Evolutionary conservation across 1,139 yeast species (phyloP).

Genomic region (Geotrichum carabidarum): DNA sequence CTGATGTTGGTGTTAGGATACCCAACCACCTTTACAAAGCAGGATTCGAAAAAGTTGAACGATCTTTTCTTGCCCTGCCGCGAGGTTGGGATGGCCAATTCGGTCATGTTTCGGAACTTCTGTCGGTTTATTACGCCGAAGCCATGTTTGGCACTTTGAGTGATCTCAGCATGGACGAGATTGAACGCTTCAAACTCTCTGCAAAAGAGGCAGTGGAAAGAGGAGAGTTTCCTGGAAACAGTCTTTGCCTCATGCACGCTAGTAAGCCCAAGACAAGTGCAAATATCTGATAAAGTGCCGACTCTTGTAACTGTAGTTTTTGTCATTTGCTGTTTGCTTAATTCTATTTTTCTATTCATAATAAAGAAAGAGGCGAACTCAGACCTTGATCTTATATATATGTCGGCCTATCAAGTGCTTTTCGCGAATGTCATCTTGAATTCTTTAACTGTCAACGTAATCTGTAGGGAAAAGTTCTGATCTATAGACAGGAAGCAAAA

Average conservation of each 20-base stretch:
- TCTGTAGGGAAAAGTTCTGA: too few relatives aligned
- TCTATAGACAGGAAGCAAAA: too few relatives aligned
- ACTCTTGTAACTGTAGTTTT: neutral
- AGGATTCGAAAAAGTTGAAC: constrained; percentile 34
- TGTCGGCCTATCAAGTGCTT: too few relatives aligned
- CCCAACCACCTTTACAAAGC: constrained; percentile 30
- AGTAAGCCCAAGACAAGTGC: neutral
- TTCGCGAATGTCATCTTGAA: too few relatives aligned
- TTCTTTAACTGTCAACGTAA: too few relatives aligned
- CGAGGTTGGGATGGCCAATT: constrained; percentile 37
- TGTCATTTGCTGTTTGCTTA: neutral
- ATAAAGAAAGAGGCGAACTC: too few relatives aligned
- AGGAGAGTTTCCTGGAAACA: neutral
- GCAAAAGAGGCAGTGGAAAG: neutral
- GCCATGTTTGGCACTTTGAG: constrained; percentile 30
- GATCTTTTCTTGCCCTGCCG: constrained; percentile 32
- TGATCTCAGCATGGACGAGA: constrained; percentile 28
- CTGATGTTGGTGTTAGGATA: constrained; percentile 31
- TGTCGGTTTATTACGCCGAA: constrained; percentile 31
- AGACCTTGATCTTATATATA: too few relatives aligned
- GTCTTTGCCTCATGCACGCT: constrained; percentile 3
- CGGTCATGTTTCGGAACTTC: constrained; percentile 34
- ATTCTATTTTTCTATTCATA: neutral
- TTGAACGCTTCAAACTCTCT: constrained; percentile 9
- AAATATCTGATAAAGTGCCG: neutral